These are phyloP conservation scores for Alternaria dauci DNA, from an alignment of 2,329 filamentous ascomycete species.

Conservation along the genomic window DNA sequence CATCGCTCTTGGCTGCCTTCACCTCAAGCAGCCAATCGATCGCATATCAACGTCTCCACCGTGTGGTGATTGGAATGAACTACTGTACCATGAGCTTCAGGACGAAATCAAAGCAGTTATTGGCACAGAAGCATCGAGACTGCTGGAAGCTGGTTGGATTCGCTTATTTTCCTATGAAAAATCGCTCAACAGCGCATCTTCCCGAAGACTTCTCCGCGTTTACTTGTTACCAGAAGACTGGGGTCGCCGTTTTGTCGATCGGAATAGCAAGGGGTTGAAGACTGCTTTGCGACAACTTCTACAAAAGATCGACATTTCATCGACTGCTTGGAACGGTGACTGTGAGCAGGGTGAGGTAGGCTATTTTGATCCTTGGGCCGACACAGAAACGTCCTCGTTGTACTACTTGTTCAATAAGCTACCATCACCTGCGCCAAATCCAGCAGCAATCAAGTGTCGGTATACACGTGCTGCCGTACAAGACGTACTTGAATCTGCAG, in stretches of 20 bases:
- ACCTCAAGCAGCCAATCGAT: conserved; percentile 21
- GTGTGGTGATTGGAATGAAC: conserved; percentile 35
- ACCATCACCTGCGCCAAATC: conserved; percentile 70
- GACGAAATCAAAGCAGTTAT: conserved; percentile 35
- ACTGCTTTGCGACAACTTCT: conserved; percentile 61
- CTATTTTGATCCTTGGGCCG: conserved; percentile 53
- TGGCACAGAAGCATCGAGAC: conserved; percentile 31
- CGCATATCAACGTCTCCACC: not conserved
- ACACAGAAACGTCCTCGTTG: conserved; percentile 62
- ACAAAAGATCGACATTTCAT: conserved; percentile 63
- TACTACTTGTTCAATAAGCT: conserved; percentile 78
- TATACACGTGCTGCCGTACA: conserved; percentile 64
- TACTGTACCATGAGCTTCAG: conserved; percentile 28
- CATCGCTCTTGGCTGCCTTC: conserved; percentile 48
- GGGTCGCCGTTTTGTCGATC: conserved; percentile 61
- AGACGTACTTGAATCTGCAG: conserved; percentile 59
- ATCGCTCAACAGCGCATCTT: not conserved
- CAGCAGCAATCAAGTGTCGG: conserved; percentile 58
- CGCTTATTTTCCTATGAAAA: conserved; percentile 35
- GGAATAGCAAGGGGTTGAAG: conserved; percentile 57
- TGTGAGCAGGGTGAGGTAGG: conserved; percentile 26
- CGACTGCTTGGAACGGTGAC: conserved; percentile 63
- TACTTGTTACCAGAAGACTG: conserved; percentile 74
- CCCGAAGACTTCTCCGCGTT: conserved; percentile 57
- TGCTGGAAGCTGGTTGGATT: conserved; percentile 49